Evolutionary conservation across 805 yeast genomes (phyloP), one percentile per base, ranked within the genome.

Genomic region (Metschnikowia anglica): DNA sequence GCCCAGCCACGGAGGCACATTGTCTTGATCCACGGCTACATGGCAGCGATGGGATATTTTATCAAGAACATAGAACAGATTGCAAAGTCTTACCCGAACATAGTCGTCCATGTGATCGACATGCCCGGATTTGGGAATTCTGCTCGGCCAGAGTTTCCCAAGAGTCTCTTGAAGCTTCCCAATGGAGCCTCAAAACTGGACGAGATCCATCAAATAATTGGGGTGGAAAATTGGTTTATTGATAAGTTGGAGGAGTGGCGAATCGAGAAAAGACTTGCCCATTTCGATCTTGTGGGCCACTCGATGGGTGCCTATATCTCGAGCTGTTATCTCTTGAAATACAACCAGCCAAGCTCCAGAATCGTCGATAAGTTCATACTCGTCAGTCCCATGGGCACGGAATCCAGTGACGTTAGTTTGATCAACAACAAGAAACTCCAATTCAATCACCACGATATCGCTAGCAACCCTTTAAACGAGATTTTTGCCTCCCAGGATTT

Each of bases 351-450:
- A 10, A 46, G 47, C 15, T 42, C 39, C 1, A 29, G 26, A 10
- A 30, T 52, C 18, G 68, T 57, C 21, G 56, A 43, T 31, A 58
- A 48, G 27, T 60, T 53, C 32, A 52, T 63, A 26, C 41, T 60
- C 13, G 70, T 69, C 4, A 68, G 73, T 49, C 74, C 74, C 3
- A 63, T 70, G 73, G 74, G 74, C 3, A 68, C 74, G 0, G 74
- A 70, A 43, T 59, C 72, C 11, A 67, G 63, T 40, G 52, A 52
- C 23, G 44, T 49, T 13, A 68, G 73, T 44, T 61, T 69, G 47
- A 52, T 70, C 20, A 66, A 58, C 41, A 48, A 59, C 42, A 54
- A 55, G 27, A 49, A 56, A 32, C 59, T 58, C 38, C 70, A 65
- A 41, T 59, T 59, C 39, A 65, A 66, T 42, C 64, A 61, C 42